Percentiles rank a stretch among this genome's conserved stretches.
phyloP scores from a whole-genome alignment of 2,329 filamentous ascomycete genomes.

The Lasiodiplodia theobromae region DNA sequence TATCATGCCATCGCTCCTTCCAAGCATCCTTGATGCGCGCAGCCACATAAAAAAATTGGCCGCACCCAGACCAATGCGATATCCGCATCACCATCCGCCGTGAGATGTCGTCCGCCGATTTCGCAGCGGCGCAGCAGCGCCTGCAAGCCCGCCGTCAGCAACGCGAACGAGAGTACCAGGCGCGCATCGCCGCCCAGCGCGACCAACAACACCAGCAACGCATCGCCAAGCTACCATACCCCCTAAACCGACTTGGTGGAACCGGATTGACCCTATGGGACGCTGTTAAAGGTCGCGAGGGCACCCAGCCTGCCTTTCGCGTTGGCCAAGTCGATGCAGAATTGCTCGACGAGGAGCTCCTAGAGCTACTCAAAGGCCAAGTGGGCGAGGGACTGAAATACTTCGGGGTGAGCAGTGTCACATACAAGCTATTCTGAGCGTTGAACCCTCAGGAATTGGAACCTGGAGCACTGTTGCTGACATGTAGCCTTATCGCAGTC shows the following conservation, averaged over 20 bases:
- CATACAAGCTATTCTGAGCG: not conserved
- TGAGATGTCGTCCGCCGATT: conserved; percentile 67
- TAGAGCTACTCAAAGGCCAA: conserved; percentile 84
- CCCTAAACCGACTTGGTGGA: conserved; percentile 65
- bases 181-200: conserved; percentile 59
- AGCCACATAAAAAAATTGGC: not conserved
- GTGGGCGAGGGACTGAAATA: conserved; percentile 89
- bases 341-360: conserved; percentile 89
- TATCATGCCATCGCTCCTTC: conserved; percentile 20
- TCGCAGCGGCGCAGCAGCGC: conserved; percentile 88
- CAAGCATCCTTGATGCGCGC: not conserved
- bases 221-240: conserved; percentile 54
- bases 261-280: conserved; percentile 69
- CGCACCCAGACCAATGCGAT: not conserved
- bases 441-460: not conserved
- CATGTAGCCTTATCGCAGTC: conserved; percentile 41
- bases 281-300: conserved; percentile 73
- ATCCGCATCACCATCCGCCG: conserved; percentile 14
- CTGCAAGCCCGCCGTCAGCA: conserved; percentile 80
- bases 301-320: conserved; percentile 84
- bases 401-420: conserved; percentile 65
- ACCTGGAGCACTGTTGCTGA: not conserved
- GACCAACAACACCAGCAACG: conserved; percentile 51
- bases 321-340: conserved; percentile 97
- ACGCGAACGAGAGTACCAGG: conserved; percentile 71